phyloP scores from a whole-genome alignment of 768 basidiomycete species.

The Crepidotus variabilis region DNA sequence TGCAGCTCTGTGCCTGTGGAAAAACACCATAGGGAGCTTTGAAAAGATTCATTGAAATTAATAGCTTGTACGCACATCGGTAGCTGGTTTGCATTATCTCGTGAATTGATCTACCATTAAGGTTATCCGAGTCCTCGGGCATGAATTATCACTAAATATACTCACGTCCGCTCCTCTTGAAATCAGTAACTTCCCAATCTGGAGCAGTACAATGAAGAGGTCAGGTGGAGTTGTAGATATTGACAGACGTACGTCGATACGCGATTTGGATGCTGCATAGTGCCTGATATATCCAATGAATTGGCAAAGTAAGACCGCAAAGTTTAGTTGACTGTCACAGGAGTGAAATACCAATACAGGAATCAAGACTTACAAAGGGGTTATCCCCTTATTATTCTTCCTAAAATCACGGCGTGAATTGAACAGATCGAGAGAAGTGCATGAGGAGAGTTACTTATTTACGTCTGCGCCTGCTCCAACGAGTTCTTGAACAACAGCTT shows the following conservation, averaged over 20 bases:
- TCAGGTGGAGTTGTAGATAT: slow-evolving; percentile 16
- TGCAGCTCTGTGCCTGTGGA: slow-evolving; percentile 84
- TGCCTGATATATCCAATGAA: slow-evolving; percentile 48
- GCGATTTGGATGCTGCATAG: slow-evolving; percentile 91
- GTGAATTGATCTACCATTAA: slow-evolving; percentile 79
- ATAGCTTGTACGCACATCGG: slow-evolving; percentile 61
- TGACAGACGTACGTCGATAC: slow-evolving; percentile 61
- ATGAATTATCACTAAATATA: slow-evolving; percentile 29
- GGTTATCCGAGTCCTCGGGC: slow-evolving; percentile 28
- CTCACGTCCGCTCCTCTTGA: slow-evolving; percentile 88
- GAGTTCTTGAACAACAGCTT: slow-evolving; percentile 70
- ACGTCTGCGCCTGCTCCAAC: slow-evolving; percentile 82
- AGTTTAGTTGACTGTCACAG: slow-evolving; percentile 8
- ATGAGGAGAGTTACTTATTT: slow-evolving; percentile 38
- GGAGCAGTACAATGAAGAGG: slow-evolving; percentile 18
- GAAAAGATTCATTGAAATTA: slow-evolving; percentile 18
- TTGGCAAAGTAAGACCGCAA: background rate
- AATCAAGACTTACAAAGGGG: slow-evolving; percentile 61
- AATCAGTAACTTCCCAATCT: slow-evolving; percentile 89
- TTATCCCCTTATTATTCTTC: slow-evolving; percentile 79
- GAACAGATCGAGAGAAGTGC: slow-evolving; percentile 10
- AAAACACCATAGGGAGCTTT: slow-evolving; percentile 15
- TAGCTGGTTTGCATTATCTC: slow-evolving; percentile 89
- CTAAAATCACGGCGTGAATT: slow-evolving; percentile 28
- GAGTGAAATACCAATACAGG: slow-evolving; percentile 9